phyloP scores from a whole-genome alignment of 202 grass and related monocot species.

The Hordeum pubiflorum region DNA sequence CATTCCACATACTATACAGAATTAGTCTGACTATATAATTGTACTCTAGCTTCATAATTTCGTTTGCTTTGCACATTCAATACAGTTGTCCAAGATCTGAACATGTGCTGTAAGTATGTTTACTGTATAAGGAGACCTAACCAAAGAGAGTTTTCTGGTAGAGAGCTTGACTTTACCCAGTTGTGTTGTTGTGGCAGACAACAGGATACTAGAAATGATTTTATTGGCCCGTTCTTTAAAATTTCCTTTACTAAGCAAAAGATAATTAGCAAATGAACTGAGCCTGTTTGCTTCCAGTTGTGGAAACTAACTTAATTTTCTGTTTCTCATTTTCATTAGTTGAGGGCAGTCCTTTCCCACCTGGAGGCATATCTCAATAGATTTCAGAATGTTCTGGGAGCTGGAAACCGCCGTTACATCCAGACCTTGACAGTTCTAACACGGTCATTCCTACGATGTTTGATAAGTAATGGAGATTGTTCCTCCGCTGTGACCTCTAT shows the following conservation, averaged over 20 bases:
- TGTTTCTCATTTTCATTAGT: slow-evolving; percentile 43
- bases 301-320: slow-evolving; percentile 3
- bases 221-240: background rate
- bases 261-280: background rate
- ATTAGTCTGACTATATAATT: background rate
- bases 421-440: slow-evolving; percentile 76
- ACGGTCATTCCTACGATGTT: slow-evolving; percentile 50
- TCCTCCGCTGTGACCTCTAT: slow-evolving; percentile 44
- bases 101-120: background rate
- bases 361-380: slow-evolving; percentile 67
- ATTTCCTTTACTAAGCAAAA: background rate
- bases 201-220: background rate
- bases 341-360: slow-evolving; percentile 57
- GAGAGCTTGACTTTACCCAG: background rate
- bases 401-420: slow-evolving; percentile 84
- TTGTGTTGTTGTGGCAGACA: background rate
- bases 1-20: background rate
- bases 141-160: background rate
- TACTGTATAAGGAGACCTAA: background rate
- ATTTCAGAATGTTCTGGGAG: slow-evolving; percentile 68
- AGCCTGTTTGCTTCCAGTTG: background rate
- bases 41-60: background rate
- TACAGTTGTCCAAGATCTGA: background rate
- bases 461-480: slow-evolving; percentile 35
- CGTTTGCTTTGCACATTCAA: background rate